These are phyloP conservation scores for Betula pendula DNA, from an alignment of 306 rosid genomes.

Conservation along the genomic window DNA sequence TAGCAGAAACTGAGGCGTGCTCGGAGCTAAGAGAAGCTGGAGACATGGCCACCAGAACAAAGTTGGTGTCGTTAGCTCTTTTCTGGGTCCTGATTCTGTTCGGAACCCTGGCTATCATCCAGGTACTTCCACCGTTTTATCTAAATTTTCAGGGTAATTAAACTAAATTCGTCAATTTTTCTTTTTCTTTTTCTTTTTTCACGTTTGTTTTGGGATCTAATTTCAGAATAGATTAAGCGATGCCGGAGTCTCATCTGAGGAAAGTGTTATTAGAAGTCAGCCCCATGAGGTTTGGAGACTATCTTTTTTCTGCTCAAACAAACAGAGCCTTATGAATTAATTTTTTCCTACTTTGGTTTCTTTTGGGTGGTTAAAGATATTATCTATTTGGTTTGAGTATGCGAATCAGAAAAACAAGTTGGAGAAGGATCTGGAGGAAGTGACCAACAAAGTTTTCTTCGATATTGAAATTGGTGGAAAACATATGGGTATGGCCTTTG, in stretches of 20 bases:
- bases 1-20: too few relatives aligned
- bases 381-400: not conserved
- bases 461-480: conserved; percentile 48
- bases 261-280: conserved; percentile 16
- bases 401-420: conserved; percentile 13
- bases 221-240: conserved; percentile 35
- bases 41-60: conserved; percentile 29
- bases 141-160: too few relatives aligned
- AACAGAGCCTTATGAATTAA: not conserved
- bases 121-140: conserved; percentile 28
- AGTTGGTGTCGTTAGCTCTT: conserved; percentile 31
- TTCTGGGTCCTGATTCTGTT: conserved; percentile 48
- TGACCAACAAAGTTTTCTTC: conserved; percentile 54
- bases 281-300: conserved; percentile 20
- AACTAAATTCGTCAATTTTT: not conserved
- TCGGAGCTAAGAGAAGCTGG: not conserved
- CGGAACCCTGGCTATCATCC: conserved; percentile 35
- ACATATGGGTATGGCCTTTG: conserved; percentile 39
- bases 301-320: not conserved
- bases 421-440: conserved; percentile 42
- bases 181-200: not conserved
- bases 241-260: conserved; percentile 13
- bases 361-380: not conserved
- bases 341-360: not conserved
- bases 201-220: not conserved